A percentile compares a stretch with the other conserved stretches of the same genome.
Conservation (phyloP, 305 asterid genomes). For the Fraxinus angustifolia region DNA sequence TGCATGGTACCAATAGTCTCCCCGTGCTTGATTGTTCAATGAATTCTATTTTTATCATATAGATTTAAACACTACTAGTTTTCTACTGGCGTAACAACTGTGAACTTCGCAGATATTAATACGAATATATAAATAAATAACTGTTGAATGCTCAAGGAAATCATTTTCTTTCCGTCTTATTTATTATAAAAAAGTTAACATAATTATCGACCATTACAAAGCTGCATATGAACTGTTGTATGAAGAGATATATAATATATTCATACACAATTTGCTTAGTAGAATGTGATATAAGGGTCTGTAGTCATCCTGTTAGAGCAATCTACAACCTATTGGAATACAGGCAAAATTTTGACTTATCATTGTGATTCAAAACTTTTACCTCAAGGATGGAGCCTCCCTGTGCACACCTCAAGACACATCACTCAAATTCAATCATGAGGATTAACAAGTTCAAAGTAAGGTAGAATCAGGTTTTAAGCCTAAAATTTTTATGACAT, state of each 20-base stretch:
- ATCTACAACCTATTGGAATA: background rate
- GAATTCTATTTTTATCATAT: background rate
- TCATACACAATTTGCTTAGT: background rate
- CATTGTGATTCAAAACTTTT: background rate
- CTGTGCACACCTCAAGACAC: background rate
- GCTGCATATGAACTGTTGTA: background rate
- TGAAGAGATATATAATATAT: background rate
- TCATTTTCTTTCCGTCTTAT: background rate
- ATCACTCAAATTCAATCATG: background rate
- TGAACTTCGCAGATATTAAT: background rate
- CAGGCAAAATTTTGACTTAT: background rate
- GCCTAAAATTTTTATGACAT: background rate
- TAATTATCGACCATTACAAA: background rate
- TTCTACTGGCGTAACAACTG: background rate
- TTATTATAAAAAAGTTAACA: background rate
- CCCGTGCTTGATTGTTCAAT: background rate
- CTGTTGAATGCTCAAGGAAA: background rate
- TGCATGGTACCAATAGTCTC: background rate
- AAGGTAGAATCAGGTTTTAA: background rate
- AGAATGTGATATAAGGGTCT: background rate
- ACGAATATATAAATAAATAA: too few species aligned
- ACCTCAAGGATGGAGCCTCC: background rate
- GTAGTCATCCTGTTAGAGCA: background rate
- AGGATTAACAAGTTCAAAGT: background rate
- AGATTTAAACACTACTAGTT: background rate